phyloP scores from a whole-genome alignment of 2,329 filamentous ascomycete genomes.

The Stagonosporopsis chrysanthemi region DNA sequence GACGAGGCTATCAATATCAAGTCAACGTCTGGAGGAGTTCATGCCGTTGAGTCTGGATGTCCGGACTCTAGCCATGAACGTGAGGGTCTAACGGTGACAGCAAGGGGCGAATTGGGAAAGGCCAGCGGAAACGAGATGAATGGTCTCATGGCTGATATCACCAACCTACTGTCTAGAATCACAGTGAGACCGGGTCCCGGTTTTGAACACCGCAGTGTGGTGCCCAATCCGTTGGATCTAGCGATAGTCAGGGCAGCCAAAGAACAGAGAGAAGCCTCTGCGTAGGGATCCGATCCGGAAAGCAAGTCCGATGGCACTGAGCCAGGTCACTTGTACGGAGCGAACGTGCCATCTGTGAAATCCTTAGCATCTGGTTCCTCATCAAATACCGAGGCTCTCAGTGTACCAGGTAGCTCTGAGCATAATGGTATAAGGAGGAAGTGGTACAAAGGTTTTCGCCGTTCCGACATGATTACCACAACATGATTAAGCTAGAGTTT shows the following conservation, averaged over 20 bases:
- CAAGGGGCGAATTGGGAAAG: not conserved
- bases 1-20: too few species aligned
- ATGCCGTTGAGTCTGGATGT: not conserved
- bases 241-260: not conserved
- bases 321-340: too few species aligned
- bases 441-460: conserved; percentile 25
- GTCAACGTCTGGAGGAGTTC: too few species aligned
- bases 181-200: not conserved
- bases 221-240: conserved; percentile 10
- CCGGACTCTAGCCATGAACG: not conserved
- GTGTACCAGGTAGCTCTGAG: not conserved
- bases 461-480: not conserved
- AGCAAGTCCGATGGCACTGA: not conserved
- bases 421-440: conserved; percentile 18
- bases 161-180: not conserved
- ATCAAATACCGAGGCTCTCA: conserved; percentile 12
- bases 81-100: not conserved
- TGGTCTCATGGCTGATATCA: not conserved
- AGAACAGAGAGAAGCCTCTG: not conserved
- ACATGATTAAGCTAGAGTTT: too few species aligned
- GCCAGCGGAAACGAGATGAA: not conserved
- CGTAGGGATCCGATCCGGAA: not conserved
- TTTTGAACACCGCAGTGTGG: conserved; percentile 6
- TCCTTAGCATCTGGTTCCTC: conserved; percentile 6
- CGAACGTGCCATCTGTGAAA: not conserved